Percentiles rank a stretch among this genome's conserved stretches.
phyloP scores from a whole-genome alignment of 441 rosid genomes.

The Pelargonium cotyledonis region DNA sequence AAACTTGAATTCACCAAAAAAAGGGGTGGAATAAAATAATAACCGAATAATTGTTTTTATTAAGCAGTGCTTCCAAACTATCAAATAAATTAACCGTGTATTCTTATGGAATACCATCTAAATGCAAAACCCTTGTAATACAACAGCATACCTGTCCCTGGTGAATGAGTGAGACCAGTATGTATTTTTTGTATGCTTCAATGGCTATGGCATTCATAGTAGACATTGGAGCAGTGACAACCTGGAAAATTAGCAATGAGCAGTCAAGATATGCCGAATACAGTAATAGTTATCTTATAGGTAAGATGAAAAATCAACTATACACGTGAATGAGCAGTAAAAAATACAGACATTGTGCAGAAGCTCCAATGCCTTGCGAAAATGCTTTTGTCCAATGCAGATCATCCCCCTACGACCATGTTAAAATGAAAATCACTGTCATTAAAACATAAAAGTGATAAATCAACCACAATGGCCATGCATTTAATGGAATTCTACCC shows the following conservation, averaged over 20 bases:
- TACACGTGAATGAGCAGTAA: conserved; percentile 13
- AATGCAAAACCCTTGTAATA: conserved; percentile 5
- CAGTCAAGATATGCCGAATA: conserved; percentile 7
- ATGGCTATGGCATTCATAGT: conserved; percentile 64
- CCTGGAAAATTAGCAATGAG: conserved; percentile 37
- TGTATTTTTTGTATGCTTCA: conserved; percentile 88
- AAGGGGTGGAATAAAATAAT: neutral
- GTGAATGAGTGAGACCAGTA: conserved; percentile 76
- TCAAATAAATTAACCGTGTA: neutral
- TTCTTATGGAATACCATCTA: conserved; percentile 10
- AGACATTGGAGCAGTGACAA: conserved; percentile 86
- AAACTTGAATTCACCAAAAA: neutral
- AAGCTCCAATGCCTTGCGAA: conserved; percentile 88
- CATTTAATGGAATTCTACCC: neutral
- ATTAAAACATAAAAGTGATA: conserved; percentile 6
- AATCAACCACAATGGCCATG: neutral
- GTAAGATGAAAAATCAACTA: conserved; percentile 13
- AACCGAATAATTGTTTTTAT: neutral
- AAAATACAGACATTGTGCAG: conserved; percentile 57
- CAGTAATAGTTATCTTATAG: too few relatives aligned
- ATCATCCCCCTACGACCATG: conserved; percentile 72
- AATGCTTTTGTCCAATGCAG: conserved; percentile 74
- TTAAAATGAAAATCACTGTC: conserved; percentile 19
- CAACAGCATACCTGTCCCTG: conserved; percentile 56
- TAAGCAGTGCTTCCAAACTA: conserved; percentile 5